These are phyloP conservation scores for Teratosphaeria gauchensis DNA, from an alignment of 2,329 filamentous ascomycete species.

Conservation along the genomic window DNA sequence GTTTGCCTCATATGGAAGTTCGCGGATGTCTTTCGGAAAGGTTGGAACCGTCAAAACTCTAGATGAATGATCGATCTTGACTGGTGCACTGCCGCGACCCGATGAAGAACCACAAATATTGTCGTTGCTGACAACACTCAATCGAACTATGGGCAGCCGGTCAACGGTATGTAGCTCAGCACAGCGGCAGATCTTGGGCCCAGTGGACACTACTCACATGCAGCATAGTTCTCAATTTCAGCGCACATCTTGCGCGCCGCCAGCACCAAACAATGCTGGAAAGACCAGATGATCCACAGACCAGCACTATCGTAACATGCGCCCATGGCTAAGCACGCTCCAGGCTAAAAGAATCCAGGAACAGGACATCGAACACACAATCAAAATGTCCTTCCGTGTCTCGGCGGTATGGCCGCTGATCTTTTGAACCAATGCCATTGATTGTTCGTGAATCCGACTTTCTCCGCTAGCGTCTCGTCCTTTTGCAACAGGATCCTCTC, in stretches of 20 bases:
- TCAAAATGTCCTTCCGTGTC: constrained; percentile 7
- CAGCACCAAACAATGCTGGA: too few species aligned
- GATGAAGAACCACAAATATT: not conserved
- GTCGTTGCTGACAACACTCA: too few species aligned
- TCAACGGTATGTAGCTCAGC: too few species aligned
- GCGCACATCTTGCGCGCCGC: too few species aligned
- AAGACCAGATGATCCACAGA: too few species aligned
- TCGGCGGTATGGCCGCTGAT: not conserved
- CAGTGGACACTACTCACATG: too few species aligned
- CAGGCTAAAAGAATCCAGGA: not conserved
- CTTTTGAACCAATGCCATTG: constrained; percentile 6
- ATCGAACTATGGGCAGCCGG: too few species aligned
- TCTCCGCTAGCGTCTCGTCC: constrained; percentile 6
- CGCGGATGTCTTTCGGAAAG: not conserved
- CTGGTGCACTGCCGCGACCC: not conserved
- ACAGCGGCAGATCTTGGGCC: too few species aligned
- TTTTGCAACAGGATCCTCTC: constrained; percentile 9
- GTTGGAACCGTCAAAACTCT: not conserved
- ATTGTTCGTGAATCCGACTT: constrained; percentile 9
- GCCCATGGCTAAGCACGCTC: too few species aligned
- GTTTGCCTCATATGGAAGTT: not conserved
- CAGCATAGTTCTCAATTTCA: too few species aligned
- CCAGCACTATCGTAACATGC: too few species aligned
- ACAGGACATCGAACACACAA: not conserved
- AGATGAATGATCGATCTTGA: not conserved